A percentile compares a stretch with the other conserved stretches of the same genome.
Evolutionary conservation across 306 rosid species (phyloP).

Genomic region (Inga laurina): DNA sequence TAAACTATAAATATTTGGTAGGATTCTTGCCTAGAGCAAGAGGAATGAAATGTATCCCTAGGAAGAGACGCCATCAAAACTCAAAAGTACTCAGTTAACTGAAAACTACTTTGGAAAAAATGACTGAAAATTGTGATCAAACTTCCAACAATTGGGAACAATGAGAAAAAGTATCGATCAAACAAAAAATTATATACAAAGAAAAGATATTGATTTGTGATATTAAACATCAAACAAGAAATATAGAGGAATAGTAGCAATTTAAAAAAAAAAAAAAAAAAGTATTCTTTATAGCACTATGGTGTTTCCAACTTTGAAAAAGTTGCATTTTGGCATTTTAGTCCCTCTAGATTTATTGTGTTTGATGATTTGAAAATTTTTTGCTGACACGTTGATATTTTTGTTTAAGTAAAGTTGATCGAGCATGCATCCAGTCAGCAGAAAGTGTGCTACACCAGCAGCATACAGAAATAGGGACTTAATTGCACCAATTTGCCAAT

Average conservation of each 20-base stretch:
- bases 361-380: not conserved
- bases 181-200: not conserved
- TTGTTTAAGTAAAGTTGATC: not conserved
- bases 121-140: not conserved
- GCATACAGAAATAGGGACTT: not conserved
- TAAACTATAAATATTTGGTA: not conserved
- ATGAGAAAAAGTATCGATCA: not conserved
- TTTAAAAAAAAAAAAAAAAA: not conserved
- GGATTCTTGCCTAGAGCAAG: not conserved
- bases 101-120: not conserved
- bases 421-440: not conserved
- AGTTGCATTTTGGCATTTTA: slow-evolving; percentile 4
- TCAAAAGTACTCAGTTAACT: not conserved
- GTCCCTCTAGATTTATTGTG: not conserved
- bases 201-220: not conserved
- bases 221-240: slow-evolving; percentile 33
- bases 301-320: not conserved
- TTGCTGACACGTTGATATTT: not conserved
- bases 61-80: not conserved
- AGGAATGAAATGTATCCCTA: not conserved
- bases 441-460: not conserved
- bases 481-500: not conserved
- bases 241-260: not conserved
- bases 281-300: not conserved
- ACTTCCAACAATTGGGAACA: not conserved